These are phyloP conservation scores for Globisporangium recalcitrans DNA, from an alignment of 352 stramenopile genomes.

Conservation along the genomic window DNA sequence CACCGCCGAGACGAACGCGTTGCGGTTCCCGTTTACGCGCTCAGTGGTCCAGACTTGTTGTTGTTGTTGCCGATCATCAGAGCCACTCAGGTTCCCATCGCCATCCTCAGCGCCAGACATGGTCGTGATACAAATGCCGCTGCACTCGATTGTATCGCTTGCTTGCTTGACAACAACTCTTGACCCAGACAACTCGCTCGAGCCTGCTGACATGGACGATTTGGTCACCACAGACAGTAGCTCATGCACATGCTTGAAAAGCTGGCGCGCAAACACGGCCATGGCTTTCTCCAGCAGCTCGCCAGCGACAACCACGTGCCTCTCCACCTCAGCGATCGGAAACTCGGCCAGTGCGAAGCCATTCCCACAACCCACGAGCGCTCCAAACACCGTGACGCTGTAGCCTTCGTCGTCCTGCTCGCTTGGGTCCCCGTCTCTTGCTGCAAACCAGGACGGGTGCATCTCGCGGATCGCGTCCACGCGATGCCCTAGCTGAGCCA, in stretches of 20 bases:
- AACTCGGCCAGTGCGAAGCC: conserved; percentile 8
- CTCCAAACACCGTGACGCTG: conserved; percentile 15
- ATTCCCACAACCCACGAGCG: conserved; percentile 23
- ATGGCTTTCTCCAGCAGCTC: conserved; percentile 40
- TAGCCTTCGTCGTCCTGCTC: conserved; percentile 23
- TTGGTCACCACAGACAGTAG: neutral
- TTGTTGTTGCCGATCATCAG: neutral
- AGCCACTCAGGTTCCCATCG: neutral
- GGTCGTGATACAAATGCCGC: conserved; percentile 19
- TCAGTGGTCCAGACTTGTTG: conserved; percentile 22
- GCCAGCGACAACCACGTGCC: conserved; percentile 36
- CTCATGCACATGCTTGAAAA: conserved; percentile 39
- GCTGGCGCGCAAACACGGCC: conserved; percentile 42
- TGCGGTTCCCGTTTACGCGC: conserved; percentile 24
- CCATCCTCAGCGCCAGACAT: neutral
- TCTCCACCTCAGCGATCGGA: conserved; percentile 22
- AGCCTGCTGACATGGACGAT: neutral
- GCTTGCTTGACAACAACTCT: too few species aligned
- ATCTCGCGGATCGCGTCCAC: neutral
- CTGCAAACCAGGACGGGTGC: conserved; percentile 9
- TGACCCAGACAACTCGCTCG: too few species aligned
- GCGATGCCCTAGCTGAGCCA: neutral
- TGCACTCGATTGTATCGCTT: conserved; percentile 6
- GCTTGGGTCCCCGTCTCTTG: neutral
- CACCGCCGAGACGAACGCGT: conserved; percentile 36